Conservation (phyloP, 1,284 basidiomycete genomes). For the Sphaerobolus stellatus region DNA sequence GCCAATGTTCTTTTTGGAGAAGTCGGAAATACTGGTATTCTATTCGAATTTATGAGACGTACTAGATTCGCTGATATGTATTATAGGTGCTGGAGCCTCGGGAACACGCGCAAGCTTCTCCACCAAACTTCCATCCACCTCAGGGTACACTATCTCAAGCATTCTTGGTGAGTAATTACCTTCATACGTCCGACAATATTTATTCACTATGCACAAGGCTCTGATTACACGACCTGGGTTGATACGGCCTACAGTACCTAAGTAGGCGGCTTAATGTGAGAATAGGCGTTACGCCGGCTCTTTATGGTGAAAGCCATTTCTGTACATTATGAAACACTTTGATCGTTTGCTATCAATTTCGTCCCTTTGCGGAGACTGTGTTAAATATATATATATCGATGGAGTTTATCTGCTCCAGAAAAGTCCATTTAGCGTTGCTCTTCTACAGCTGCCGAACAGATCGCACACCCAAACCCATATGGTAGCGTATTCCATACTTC, state of each 20-base stretch:
- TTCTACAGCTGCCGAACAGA: too few relatives aligned
- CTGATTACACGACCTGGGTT: constrained; percentile 44
- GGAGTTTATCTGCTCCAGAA: too few relatives aligned
- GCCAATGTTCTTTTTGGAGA: constrained; percentile 48
- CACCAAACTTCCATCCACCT: constrained; percentile 36
- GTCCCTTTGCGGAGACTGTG: too few relatives aligned
- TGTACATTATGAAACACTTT: neutral
- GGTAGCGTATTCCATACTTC: too few relatives aligned
- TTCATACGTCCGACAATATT: neutral
- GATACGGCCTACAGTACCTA: constrained; percentile 42
- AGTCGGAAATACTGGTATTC: constrained; percentile 40
- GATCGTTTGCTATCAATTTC: neutral
- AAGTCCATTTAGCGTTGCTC: too few relatives aligned
- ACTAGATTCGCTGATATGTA: neutral
- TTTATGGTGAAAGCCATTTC: neutral
- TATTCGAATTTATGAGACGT: too few relatives aligned
- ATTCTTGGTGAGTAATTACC: constrained; percentile 35
- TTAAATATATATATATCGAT: too few relatives aligned
- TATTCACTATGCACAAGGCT: constrained; percentile 5
- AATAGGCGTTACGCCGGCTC: neutral
- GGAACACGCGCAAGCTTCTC: constrained; percentile 41
- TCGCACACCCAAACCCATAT: too few relatives aligned
- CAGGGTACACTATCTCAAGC: constrained; percentile 40
- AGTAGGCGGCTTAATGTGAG: too few relatives aligned
- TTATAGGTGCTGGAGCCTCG: constrained; percentile 30